Evolutionary conservation across 2,329 filamentous ascomycete species (phyloP).

Genomic region (Cladobotryum protrusum): DNA sequence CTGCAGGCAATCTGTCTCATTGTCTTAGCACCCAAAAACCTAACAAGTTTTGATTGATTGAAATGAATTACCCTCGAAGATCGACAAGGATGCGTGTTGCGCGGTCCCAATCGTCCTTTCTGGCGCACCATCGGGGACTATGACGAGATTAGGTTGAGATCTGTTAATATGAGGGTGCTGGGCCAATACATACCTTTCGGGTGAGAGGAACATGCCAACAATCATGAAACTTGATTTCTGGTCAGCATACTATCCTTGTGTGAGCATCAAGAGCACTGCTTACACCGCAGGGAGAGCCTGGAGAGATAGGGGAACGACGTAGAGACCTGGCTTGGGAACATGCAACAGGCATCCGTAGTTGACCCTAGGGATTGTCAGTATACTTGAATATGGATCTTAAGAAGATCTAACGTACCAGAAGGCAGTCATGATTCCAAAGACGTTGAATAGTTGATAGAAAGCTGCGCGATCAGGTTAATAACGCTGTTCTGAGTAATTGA

Average conservation of each 20-base stretch:
- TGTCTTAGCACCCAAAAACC: not conserved
- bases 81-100: slow-evolving; percentile 49
- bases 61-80: slow-evolving; percentile 34
- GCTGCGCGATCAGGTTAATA: slow-evolving; percentile 20
- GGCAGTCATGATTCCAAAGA: slow-evolving; percentile 36
- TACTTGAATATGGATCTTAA: not conserved
- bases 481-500: not conserved
- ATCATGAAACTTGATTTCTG: slow-evolving; percentile 39
- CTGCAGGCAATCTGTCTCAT: slow-evolving; percentile 38
- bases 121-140: slow-evolving; percentile 62
- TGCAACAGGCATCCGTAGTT: slow-evolving; percentile 48
- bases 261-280: slow-evolving; percentile 8
- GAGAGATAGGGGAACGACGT: slow-evolving; percentile 56
- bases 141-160: slow-evolving; percentile 21
- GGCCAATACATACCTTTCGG: slow-evolving; percentile 32
- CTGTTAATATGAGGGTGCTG: not conserved
- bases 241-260: slow-evolving; percentile 2
- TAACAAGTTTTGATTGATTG: not conserved
- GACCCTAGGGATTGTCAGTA: slow-evolving; percentile 41
- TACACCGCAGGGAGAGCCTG: slow-evolving; percentile 58
- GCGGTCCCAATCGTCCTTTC: slow-evolving; percentile 61
- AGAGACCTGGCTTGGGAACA: slow-evolving; percentile 42
- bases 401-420: slow-evolving; percentile 32
- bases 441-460: slow-evolving; percentile 46
- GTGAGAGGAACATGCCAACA: slow-evolving; percentile 54